A percentile compares a stretch with the other conserved stretches of the same genome.
Evolutionary conservation across 139 green algal species (phyloP).

Genomic region (Yamagishiella unicocca): DNA sequence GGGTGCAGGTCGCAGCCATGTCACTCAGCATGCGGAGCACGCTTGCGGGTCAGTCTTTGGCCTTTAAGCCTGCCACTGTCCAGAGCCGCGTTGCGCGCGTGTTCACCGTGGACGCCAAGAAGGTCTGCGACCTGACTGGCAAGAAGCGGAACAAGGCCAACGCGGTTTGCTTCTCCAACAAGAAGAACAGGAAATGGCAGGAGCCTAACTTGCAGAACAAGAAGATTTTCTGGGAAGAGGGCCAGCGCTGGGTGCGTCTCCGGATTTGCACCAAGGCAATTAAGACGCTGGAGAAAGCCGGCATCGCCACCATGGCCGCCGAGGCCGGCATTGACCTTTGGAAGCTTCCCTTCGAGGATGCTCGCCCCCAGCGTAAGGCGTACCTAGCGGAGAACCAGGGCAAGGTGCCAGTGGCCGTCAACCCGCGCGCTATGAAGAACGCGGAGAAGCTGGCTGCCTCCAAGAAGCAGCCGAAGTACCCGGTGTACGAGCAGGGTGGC

Average conservation of each 20-base stretch:
- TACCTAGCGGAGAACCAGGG: constrained; percentile 77
- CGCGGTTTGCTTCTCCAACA: constrained; percentile 97
- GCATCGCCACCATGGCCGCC: constrained; percentile 91
- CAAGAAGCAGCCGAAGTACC: constrained; percentile 74
- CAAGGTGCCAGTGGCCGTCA: constrained; percentile 55
- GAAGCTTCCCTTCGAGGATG: constrained; percentile 89
- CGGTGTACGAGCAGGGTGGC: constrained; percentile 72
- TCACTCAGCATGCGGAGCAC: constrained; percentile 46
- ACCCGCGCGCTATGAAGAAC: constrained; percentile 90
- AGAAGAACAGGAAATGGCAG: constrained; percentile 97
- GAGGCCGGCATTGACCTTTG: constrained; percentile 91
- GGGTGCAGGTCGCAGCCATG: constrained; percentile 30
- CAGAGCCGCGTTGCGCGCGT: constrained; percentile 27
- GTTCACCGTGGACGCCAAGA: constrained; percentile 45
- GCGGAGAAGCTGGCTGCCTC: constrained; percentile 87
- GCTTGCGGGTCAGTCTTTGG: constrained; percentile 24
- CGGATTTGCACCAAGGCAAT: constrained; percentile 81
- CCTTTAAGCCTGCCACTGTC: constrained; percentile 30
- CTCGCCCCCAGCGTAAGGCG: constrained; percentile 66
- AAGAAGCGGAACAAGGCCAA: constrained; percentile 98
- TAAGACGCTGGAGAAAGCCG: constrained; percentile 91
- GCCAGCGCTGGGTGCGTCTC: constrained; percentile 86
- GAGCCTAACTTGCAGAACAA: constrained; percentile 94
- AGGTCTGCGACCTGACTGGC: constrained; percentile 91
- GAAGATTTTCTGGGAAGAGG: constrained; percentile 85